Evolutionary conservation across 2,329 filamentous ascomycete genomes (phyloP), one percentile per base, ranked within the genome.

Genomic region (Trichothecium sympodiale): DNA sequence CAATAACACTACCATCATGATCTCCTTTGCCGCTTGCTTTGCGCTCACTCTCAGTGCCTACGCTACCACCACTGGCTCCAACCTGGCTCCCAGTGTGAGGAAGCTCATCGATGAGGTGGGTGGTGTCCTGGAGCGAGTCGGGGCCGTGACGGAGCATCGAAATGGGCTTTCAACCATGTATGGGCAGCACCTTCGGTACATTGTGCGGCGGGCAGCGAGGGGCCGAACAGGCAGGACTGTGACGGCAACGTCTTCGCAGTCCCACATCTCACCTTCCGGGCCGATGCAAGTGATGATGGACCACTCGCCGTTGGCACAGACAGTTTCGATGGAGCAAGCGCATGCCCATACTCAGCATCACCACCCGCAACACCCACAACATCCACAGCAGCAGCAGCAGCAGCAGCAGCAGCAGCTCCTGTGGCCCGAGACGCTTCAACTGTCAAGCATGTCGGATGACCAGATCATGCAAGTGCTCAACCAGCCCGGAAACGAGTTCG

Each of bases 1-100:
- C 0, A 85, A 85, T 54, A 85, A 85, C 45, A 83, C 80, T 0
- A 73, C 80, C 37, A 82, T 84, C 43, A 85, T 85, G 81, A 82
- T 85, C 10, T 81, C 79, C 2, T 84, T 83, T 43, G 80, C 80
- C 0, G 77, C 77, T 4, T 81, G 76, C 46, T 81, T 80, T 41
- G 77, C 77, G 0, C 55, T 82, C n/a, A 71, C 73, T 8, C 62
- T 82, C 4, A 78, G 74, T 43, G 67, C 73, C 0, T 71, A 74
- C 33, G 66, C 73, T 3, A 64, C 68, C 0, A 73, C 68, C 18
- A 25, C 20, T 10, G 68, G 65, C 38, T 76, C 70, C 0, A 69
- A 68, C 35, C 53, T 81, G 1, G 75, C 74, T 0, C 74, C 76
- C 0, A 80, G 76, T 43, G 73, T 81, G 12, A 60, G 76, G 31